Conservation (phyloP, 2,329 filamentous ascomycete species). For the Fusarium udum region DNA sequence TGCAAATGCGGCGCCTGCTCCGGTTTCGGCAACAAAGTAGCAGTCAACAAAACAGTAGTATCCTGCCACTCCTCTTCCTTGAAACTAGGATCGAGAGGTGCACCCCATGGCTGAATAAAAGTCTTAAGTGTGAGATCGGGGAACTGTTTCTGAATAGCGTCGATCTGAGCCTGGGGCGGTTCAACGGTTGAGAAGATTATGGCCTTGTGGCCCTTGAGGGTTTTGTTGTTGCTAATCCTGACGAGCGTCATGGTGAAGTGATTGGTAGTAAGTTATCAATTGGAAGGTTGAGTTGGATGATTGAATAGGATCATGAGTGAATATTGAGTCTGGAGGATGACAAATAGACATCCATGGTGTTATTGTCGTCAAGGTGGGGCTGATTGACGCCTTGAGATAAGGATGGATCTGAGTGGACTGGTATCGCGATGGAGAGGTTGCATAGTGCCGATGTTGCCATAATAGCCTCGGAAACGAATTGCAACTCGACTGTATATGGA, state of each 20-base stretch:
- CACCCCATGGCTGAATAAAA: conserved; percentile 44
- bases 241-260: conserved; percentile 29
- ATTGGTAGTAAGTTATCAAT: neutral
- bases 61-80: conserved; percentile 55
- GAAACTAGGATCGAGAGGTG: conserved; percentile 39
- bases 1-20: conserved; percentile 58
- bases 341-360: conserved; percentile 25
- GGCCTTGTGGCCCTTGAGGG: conserved; percentile 60
- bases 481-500: too few species aligned
- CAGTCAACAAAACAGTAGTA: conserved; percentile 60
- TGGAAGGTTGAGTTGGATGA: fast-evolving
- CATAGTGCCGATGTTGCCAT: conserved; percentile 36
- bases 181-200: conserved; percentile 51
- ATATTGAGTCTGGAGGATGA: conserved; percentile 20
- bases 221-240: conserved; percentile 44
- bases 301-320: neutral
- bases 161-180: conserved; percentile 47
- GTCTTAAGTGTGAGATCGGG: conserved; percentile 55
- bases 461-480: neutral
- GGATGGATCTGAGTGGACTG: neutral
- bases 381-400: conserved; percentile 32
- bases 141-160: conserved; percentile 51
- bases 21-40: conserved; percentile 53
- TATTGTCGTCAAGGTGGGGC: conserved; percentile 41
- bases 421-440: neutral